Evolutionary conservation across 2,329 filamentous ascomycete genomes (phyloP).

Genomic region (Fusarium papillatum): DNA sequence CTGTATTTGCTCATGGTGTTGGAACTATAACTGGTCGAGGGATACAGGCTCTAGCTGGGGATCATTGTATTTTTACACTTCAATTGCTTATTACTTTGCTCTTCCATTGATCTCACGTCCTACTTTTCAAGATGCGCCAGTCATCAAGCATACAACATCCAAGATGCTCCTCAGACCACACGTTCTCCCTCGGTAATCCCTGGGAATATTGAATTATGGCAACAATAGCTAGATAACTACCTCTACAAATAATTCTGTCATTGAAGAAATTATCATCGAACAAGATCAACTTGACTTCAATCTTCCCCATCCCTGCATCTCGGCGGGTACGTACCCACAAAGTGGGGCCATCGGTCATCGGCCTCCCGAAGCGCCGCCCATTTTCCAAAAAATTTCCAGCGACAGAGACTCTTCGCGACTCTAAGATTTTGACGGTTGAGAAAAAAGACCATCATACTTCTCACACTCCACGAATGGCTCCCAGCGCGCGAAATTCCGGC

Average conservation of each 20-base stretch:
- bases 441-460: too few relatives aligned
- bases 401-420: constrained; percentile 17
- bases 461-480: constrained; percentile 38
- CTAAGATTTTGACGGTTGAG: constrained; percentile 30
- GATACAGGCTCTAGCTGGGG: not conserved
- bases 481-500: constrained; percentile 38
- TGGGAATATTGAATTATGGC: accelerated
- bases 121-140: not conserved
- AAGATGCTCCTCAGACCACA: not conserved
- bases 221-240: not conserved
- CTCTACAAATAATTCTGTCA: not conserved
- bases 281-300: not conserved
- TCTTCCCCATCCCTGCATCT: not conserved
- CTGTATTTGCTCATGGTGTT: constrained; percentile 18
- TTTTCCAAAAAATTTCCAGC: constrained; percentile 45
- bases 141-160: not conserved
- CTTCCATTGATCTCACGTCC: not conserved
- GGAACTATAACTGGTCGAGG: not conserved
- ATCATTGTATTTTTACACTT: not conserved
- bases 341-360: constrained; percentile 35
- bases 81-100: not conserved
- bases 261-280: not conserved
- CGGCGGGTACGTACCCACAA: not conserved
- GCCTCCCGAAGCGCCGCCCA: constrained; percentile 34
- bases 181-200: accelerated